These are phyloP conservation scores for Aspergillus chevalieri DNA, from an alignment of 2,329 filamentous ascomycete species.

Conservation along the genomic window DNA sequence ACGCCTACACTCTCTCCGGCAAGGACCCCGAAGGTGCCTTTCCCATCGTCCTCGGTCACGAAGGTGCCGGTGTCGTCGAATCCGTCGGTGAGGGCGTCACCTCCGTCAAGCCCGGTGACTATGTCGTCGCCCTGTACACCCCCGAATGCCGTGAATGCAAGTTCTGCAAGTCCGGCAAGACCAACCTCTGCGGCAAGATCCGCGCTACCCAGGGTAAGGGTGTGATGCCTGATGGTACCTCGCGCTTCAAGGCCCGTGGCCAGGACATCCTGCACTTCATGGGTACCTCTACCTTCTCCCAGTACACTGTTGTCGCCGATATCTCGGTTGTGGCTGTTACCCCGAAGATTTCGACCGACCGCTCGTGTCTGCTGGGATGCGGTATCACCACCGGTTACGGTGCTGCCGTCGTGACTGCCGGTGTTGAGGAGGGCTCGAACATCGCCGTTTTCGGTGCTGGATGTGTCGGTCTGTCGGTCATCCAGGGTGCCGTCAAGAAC, in stretches of 20 bases:
- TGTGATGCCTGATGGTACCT: constrained; percentile 95
- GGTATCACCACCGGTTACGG: constrained; percentile 99
- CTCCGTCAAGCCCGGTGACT: constrained; percentile 86
- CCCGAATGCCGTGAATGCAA: constrained; percentile 98
- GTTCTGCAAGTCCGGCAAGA: constrained; percentile 99
- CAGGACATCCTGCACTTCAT: constrained; percentile 97
- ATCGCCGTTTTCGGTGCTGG: constrained; percentile 92
- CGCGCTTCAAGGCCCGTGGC: constrained; percentile 89
- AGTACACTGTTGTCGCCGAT: constrained; percentile 97
- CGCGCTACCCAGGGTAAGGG: constrained; percentile 92
- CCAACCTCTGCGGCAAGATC: constrained; percentile 98
- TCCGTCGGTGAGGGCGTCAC: constrained; percentile 93
- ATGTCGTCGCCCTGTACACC: constrained; percentile 86
- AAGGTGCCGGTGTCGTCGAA: constrained; percentile 87
- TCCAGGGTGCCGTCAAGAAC: constrained; percentile 86
- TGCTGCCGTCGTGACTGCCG: constrained; percentile 86
- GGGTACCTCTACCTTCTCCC: constrained; percentile 97
- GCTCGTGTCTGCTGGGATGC: constrained; percentile 90
- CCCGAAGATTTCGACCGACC: constrained; percentile 85
- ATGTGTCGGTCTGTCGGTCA: constrained; percentile 90
- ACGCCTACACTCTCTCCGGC: constrained; percentile 90
- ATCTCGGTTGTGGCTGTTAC: constrained; percentile 96
- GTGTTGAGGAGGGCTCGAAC: constrained; percentile 82
- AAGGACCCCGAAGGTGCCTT: constrained; percentile 97
- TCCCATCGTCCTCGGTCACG: constrained; percentile 81